A percentile compares a stretch with the other conserved stretches of the same genome.
These are phyloP conservation scores for Ascochyta lentis DNA, from an alignment of 2,329 filamentous ascomycete species.

Conservation along the genomic window DNA sequence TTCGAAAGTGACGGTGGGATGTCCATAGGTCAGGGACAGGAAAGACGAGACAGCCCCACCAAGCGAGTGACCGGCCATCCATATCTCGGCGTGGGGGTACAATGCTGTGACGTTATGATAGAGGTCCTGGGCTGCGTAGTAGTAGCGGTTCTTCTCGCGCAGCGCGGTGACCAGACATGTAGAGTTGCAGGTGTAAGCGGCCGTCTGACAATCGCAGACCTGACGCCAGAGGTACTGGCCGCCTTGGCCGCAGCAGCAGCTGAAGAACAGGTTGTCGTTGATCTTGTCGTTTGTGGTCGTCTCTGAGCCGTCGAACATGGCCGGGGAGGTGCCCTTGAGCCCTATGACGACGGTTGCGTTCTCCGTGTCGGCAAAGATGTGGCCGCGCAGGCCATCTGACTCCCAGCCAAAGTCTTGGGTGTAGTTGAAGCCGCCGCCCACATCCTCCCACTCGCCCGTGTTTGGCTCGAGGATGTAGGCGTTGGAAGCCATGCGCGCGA, in stretches of 20 bases:
- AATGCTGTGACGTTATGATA: conserved; percentile 91
- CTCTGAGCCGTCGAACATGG: conserved; percentile 94
- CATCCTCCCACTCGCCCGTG: conserved; percentile 77
- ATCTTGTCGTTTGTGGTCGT: conserved; percentile 97
- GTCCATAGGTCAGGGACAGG: conserved; percentile 86
- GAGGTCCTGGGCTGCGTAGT: conserved; percentile 84
- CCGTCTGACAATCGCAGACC: conserved; percentile 90
- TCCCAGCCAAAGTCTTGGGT: conserved; percentile 94
- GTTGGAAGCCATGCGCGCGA: conserved; percentile 88
- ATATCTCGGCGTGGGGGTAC: conserved; percentile 84
- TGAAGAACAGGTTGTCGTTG: conserved; percentile 98
- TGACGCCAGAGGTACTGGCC: conserved; percentile 89
- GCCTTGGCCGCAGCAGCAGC: conserved; percentile 95
- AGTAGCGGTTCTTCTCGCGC: conserved; percentile 86
- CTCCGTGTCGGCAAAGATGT: conserved; percentile 85
- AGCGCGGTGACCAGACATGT: conserved; percentile 83
- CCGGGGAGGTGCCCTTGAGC: conserved; percentile 85
- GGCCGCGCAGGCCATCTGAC: conserved; percentile 83
- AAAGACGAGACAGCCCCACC: conserved; percentile 90
- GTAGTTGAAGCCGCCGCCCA: conserved; percentile 77
- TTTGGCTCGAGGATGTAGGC: conserved; percentile 81
- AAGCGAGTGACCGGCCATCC: conserved; percentile 91
- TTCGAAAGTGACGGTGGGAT: conserved; percentile 91
- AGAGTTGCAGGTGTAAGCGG: conserved; percentile 88
- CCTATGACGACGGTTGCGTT: conserved; percentile 91